Evolutionary conservation across 179 eudicot species (phyloP), one percentile per base, ranked within the genome.

Genomic region (Camellia oleifera): DNA sequence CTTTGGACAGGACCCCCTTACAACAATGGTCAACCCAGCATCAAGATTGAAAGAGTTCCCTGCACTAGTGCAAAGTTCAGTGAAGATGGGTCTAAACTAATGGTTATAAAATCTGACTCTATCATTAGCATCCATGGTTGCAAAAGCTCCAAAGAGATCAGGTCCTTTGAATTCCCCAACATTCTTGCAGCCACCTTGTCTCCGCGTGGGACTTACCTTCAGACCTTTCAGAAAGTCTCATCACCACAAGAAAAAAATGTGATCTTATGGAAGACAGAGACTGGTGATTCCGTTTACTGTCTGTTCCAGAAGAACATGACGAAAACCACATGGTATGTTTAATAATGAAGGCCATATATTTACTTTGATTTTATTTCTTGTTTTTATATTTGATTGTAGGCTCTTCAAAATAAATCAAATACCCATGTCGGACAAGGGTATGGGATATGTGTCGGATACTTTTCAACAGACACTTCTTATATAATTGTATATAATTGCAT

Each of bases 1-100:
- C 77, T 96, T 23, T 94, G 98, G 96, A 85, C 58, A 65, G 98
- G 96, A 58, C 98, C 94, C 12, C 99, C 99, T 2, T 94, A 90
- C 75, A 81, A 78, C 64, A 88, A 92, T 67, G 90, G 88, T 67
- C 87, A 94, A 83, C 99, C 94, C 1, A 72, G 80, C 18, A 45
- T 81, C 66, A 95, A 92, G 88, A 83, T 88, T 40, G 91, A 87
- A 18, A 92, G 84, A 83, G 76, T 85, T 54, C 80, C 90, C 11
- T 95, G 99, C 81, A 83, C 69, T 68, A 91, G 84, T 87, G 89
- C 91, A 50, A 87, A 81, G 73, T 92, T 91, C 77, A 89, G 92
- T 81, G 99, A 91, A 66, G 92, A 95, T 85, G 98, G 98, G 61
- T 88, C 94, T 32, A 89, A 81, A 81, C 86, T 95, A 15, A 89